These are phyloP conservation scores for Tanacetum coccineum DNA, from an alignment of 129 eudicot species.

Conservation along the genomic window DNA sequence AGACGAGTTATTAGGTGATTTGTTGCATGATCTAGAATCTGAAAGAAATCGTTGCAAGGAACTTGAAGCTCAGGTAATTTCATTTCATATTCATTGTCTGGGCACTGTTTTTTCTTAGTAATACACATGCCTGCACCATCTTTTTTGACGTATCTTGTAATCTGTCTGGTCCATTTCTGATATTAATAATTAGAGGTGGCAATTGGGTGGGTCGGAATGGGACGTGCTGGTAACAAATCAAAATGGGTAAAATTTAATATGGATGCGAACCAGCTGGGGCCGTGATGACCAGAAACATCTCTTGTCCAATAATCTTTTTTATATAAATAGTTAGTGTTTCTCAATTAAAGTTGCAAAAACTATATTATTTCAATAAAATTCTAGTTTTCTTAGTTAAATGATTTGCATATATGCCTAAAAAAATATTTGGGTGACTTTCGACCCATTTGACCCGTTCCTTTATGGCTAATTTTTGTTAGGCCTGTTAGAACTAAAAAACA, in stretches of 20 bases:
- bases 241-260: not conserved
- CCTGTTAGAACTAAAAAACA: not conserved
- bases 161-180: not conserved
- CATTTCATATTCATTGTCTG: not conserved
- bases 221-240: not conserved
- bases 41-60: constrained; percentile 57
- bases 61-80: constrained; percentile 68
- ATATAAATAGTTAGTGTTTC: not conserved
- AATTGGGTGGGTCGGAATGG: not conserved
- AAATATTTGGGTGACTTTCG: not conserved
- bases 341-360: not conserved
- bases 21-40: constrained; percentile 47
- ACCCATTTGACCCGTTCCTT: not conserved
- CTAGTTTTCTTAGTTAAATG: not conserved
- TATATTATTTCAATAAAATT: not conserved
- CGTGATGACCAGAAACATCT: not conserved
- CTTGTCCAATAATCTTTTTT: not conserved
- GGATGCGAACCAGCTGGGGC: not conserved
- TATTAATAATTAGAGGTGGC: not conserved
- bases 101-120: too few relatives aligned
- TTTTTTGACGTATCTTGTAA: not conserved
- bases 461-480: too few relatives aligned
- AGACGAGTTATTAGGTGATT: constrained; percentile 48
- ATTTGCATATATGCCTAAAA: not conserved
- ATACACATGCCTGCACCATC: not conserved